phyloP scores from a whole-genome alignment of 2,329 filamentous ascomycete genomes.

The Pestalotiopsis sp. region DNA sequence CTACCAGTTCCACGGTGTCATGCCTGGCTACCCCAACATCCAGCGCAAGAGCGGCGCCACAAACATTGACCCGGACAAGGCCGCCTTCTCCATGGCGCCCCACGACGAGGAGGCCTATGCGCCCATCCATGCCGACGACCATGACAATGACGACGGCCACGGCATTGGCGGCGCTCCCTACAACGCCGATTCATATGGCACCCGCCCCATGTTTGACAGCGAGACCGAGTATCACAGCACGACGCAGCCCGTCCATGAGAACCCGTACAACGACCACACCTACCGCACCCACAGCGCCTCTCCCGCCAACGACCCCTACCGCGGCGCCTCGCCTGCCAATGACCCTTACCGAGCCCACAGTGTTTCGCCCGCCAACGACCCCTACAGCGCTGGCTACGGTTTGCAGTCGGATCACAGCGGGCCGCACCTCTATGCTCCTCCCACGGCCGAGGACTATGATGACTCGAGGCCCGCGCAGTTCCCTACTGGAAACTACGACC shows the following conservation, averaged over 20 bases:
- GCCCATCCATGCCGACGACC: conserved; percentile 58
- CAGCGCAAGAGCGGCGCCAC: conserved; percentile 31
- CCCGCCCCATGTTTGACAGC: conserved; percentile 45
- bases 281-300: conserved; percentile 40
- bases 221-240: conserved; percentile 49
- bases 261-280: conserved; percentile 43
- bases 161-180: conserved; percentile 25
- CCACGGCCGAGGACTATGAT: conserved; percentile 43
- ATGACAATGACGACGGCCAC: conserved; percentile 38
- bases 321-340: conserved; percentile 30
- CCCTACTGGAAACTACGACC: conserved; percentile 58
- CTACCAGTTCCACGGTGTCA: conserved; percentile 60
- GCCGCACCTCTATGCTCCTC: conserved; percentile 37
- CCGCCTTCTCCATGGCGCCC: conserved; percentile 67
- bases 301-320: conserved; percentile 41
- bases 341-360: conserved; percentile 42
- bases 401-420: conserved; percentile 22
- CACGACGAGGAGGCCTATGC: conserved; percentile 67
- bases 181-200: conserved; percentile 32
- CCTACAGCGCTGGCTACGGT: conserved; percentile 28
- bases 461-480: conserved; percentile 52
- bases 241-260: conserved; percentile 28
- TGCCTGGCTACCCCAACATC: conserved; percentile 61
- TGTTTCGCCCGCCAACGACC: conserved; percentile 27
- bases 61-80: conserved; percentile 69